Conservation (phyloP, 768 basidiomycete species). For the Boletus sp. region DNA sequence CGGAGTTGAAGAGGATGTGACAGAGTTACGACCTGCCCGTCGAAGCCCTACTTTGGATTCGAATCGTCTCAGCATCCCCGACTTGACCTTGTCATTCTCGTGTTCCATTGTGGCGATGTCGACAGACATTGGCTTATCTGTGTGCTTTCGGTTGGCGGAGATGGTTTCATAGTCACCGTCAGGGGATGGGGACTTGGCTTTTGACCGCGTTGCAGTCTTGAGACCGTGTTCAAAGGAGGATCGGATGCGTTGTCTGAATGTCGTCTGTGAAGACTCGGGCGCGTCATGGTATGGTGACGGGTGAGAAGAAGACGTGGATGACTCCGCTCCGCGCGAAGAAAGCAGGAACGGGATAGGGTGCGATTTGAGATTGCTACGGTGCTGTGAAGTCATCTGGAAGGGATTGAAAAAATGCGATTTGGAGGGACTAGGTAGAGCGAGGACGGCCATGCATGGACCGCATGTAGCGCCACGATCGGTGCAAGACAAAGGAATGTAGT, state of each 20-base stretch:
- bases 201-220: slow-evolving; percentile 61
- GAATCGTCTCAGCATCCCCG: slow-evolving; percentile 45
- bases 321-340: slow-evolving; percentile 42
- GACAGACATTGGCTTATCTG: slow-evolving; percentile 32
- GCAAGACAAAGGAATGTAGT: slow-evolving; percentile 11
- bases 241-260: slow-evolving; percentile 59
- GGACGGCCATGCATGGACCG: slow-evolving; percentile 44
- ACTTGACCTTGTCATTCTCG: slow-evolving; percentile 42
- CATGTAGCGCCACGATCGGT: slow-evolving; percentile 30
- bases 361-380: slow-evolving; percentile 35
- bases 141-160: slow-evolving; percentile 46
- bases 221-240: slow-evolving; percentile 67
- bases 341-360: slow-evolving; percentile 37
- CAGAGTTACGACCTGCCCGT: slow-evolving; percentile 39
- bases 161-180: slow-evolving; percentile 46
- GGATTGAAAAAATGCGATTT: slow-evolving; percentile 40
- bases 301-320: slow-evolving; percentile 34
- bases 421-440: slow-evolving; percentile 40
- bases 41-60: slow-evolving; percentile 55
- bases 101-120: slow-evolving; percentile 24
- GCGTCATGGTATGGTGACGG: slow-evolving; percentile 26
- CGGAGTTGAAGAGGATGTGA: slow-evolving; percentile 39
- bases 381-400: slow-evolving; percentile 46
- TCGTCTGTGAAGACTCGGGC: slow-evolving; percentile 45
- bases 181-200: slow-evolving; percentile 36